Conservation (phyloP, 2,329 filamentous ascomycete genomes). For the Talaromyces sp. region DNA sequence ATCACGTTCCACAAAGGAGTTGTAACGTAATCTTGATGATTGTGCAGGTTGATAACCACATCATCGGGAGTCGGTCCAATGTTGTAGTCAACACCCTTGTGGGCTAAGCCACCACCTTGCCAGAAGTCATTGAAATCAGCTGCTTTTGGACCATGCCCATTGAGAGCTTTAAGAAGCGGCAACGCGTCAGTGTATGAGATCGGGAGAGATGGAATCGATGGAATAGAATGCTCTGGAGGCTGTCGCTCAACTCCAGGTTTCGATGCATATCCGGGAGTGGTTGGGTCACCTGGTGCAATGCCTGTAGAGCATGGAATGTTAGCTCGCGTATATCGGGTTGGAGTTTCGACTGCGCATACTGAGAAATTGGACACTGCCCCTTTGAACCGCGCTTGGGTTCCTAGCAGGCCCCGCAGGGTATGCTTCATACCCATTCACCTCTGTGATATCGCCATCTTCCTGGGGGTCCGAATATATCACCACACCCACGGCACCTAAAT, state of each 20-base stretch:
- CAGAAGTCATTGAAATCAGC: conserved; percentile 68
- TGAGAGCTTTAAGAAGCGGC: conserved; percentile 82
- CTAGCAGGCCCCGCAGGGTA: conserved; percentile 86
- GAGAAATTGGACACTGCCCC: conserved; percentile 79
- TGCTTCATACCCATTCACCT: conserved; percentile 68
- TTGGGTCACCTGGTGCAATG: conserved; percentile 66
- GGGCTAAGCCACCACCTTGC: conserved; percentile 66
- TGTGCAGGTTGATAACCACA: conserved; percentile 66
- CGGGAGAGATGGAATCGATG: conserved; percentile 83
- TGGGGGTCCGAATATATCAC: conserved; percentile 85
- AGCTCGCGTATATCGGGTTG: not conserved
- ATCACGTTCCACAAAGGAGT: conserved; percentile 89
- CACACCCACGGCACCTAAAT: conserved; percentile 80
- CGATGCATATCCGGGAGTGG: conserved; percentile 88
- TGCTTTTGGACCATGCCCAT: conserved; percentile 77
- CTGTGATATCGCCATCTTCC: conserved; percentile 76
- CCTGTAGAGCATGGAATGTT: conserved; percentile 33
- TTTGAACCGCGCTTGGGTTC: conserved; percentile 82
- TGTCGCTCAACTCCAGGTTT: conserved; percentile 79
- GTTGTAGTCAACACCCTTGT: conserved; percentile 79
- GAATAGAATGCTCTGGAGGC: conserved; percentile 64
- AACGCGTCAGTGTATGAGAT: conserved; percentile 84
- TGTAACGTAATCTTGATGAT: conserved; percentile 74
- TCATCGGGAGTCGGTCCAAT: conserved; percentile 73
- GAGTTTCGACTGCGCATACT: conserved; percentile 49